Conservation (phyloP, 306 rosid genomes). For the Fragaria nilgerrensis region DNA sequence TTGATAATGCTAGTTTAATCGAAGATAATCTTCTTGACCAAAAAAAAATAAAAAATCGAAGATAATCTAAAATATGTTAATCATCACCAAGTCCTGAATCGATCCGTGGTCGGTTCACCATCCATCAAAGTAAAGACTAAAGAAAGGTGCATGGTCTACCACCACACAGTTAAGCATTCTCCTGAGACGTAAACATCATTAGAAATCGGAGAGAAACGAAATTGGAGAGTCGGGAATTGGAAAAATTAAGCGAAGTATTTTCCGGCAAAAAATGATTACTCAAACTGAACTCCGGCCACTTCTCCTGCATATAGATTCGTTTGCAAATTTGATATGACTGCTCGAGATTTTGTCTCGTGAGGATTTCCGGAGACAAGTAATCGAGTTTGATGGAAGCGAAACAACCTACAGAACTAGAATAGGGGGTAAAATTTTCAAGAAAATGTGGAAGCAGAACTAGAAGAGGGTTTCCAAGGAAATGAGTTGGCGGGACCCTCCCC, state of each 20-base stretch:
- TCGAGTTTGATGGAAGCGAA: background rate
- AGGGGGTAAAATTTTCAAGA: background rate
- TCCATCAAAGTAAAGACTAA: constrained; percentile 4
- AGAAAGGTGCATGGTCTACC: constrained; percentile 22
- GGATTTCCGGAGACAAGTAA: background rate
- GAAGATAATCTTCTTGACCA: constrained; percentile 5
- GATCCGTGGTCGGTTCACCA: constrained; percentile 22
- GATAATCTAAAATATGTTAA: constrained; percentile 1
- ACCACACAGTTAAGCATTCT: constrained; percentile 2
- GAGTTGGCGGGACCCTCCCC: constrained; percentile 16
- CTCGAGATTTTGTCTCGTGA: background rate
- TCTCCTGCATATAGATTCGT: background rate
- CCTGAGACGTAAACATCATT: background rate
- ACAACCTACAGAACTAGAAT: background rate
- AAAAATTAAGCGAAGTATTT: background rate
- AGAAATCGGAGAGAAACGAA: background rate
- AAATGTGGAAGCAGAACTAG: background rate
- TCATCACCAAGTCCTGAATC: constrained; percentile 7
- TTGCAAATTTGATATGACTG: background rate
- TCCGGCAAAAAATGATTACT: background rate
- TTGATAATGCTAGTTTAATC: constrained; percentile 3
- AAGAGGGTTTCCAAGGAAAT: background rate
- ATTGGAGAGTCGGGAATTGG: background rate
- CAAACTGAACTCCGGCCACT: background rate
- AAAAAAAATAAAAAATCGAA: no score